phyloP scores from a whole-genome alignment of 2,329 filamentous ascomycete species.

The Penicillium sp. region DNA sequence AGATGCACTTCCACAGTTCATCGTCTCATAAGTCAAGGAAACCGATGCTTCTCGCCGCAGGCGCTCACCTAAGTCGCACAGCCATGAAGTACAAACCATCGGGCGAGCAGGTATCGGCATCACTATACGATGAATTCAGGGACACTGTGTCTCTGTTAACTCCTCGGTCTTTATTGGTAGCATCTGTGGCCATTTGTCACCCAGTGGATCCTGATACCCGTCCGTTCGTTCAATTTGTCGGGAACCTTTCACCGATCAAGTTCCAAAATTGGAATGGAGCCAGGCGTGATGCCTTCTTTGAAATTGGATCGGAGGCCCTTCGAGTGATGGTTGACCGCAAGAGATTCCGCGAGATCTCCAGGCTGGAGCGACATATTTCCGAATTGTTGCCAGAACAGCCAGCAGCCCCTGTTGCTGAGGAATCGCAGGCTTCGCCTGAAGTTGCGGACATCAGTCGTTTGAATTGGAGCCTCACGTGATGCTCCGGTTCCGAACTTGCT shows the following conservation, averaged over 20 bases:
- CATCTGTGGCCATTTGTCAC: constrained; percentile 37
- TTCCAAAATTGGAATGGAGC: constrained; percentile 19
- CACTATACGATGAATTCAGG: constrained; percentile 36
- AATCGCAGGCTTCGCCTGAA: constrained; percentile 2
- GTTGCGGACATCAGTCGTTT: not conserved
- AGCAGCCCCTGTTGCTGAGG: constrained; percentile 11
- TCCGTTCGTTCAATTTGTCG: constrained; percentile 31
- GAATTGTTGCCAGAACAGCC: constrained; percentile 28
- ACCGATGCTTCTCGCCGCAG: constrained; percentile 24
- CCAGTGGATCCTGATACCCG: constrained; percentile 34
- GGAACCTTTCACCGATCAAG: constrained; percentile 19
- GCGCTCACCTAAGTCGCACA: constrained; percentile 25
- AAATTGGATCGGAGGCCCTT: constrained; percentile 39
- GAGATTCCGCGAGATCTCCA: constrained; percentile 28
- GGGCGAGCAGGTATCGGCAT: constrained; percentile 24
- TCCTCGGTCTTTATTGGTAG: constrained; percentile 24
- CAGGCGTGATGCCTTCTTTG: constrained; percentile 31
- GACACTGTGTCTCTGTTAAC: constrained; percentile 24
- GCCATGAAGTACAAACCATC: constrained; percentile 26
- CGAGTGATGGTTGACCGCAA: constrained; percentile 36
- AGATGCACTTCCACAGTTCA: constrained; percentile 17
- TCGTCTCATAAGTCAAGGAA: constrained; percentile 13
- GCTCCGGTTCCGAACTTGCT: not conserved
- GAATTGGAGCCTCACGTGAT: constrained; percentile 8
- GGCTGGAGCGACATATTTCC: constrained; percentile 32